phyloP scores from a whole-genome alignment of 768 basidiomycete genomes.

The Leccinum sublutescens region DNA sequence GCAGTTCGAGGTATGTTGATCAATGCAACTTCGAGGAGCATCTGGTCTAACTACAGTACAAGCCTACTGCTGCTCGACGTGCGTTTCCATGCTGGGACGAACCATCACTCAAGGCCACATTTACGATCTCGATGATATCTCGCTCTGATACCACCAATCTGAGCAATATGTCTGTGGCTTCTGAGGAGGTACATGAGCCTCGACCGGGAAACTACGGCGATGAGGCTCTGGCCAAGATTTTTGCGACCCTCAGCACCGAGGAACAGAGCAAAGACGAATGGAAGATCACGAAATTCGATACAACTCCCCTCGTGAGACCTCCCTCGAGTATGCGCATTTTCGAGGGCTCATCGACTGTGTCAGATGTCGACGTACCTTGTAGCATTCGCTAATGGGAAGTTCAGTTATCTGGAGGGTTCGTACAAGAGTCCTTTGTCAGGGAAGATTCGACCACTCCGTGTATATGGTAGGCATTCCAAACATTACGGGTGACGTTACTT shows the following conservation, averaged over 20 bases:
- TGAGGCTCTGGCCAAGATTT: conserved; percentile 39
- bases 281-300: conserved; percentile 82
- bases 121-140: conserved; percentile 76
- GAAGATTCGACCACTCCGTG: conserved; percentile 75
- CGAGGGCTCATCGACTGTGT: not conserved
- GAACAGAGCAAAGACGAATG: conserved; percentile 46
- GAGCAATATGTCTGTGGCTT: conserved; percentile 81
- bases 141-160: conserved; percentile 70
- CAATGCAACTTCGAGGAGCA: not conserved
- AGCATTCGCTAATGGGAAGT: conserved; percentile 81
- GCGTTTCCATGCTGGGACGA: conserved; percentile 94
- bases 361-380: conserved; percentile 88
- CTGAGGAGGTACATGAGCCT: conserved; percentile 50
- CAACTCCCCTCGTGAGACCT: conserved; percentile 62
- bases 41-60: conserved; percentile 4
- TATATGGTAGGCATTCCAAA: conserved; percentile 60
- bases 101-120: conserved; percentile 85
- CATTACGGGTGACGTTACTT: not conserved
- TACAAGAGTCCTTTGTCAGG: conserved; percentile 80
- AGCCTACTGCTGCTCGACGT: conserved; percentile 84
- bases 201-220: conserved; percentile 30
- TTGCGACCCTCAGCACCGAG: conserved; percentile 38
- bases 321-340: not conserved
- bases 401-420: conserved; percentile 68
- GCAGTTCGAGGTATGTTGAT: conserved; percentile 71